phyloP scores from a whole-genome alignment of 805 yeast species.

The Metschnikowia noctiluminum region DNA sequence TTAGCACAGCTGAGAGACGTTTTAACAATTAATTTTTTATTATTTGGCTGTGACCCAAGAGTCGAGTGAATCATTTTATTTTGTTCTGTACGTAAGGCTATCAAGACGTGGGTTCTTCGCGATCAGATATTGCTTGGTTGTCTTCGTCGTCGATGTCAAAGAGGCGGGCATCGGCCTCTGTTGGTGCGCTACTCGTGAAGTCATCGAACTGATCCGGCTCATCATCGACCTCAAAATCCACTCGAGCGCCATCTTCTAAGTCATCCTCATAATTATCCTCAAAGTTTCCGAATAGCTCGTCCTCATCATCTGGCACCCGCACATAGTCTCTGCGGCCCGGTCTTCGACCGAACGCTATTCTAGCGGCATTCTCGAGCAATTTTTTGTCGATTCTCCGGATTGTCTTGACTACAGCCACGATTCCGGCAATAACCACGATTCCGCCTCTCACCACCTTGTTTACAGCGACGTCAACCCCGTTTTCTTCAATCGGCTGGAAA shows the following conservation, averaged over 20 bases:
- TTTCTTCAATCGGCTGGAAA: slow-evolving; percentile 60
- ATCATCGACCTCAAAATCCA: slow-evolving; percentile 22
- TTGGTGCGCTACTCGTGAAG: slow-evolving; percentile 11
- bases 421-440: slow-evolving; percentile 43
- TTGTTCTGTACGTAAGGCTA: no score
- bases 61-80: no score
- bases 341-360: slow-evolving; percentile 32
- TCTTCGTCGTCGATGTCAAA: slow-evolving; percentile 32
- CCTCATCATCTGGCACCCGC: slow-evolving; percentile 40
- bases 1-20: no score
- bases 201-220: slow-evolving; percentile 18
- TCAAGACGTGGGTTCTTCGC: neutral
- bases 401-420: slow-evolving; percentile 33
- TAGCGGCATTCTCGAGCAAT: slow-evolving; percentile 29
- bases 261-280: slow-evolving; percentile 41
- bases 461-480: slow-evolving; percentile 54
- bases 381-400: slow-evolving; percentile 31
- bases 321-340: slow-evolving; percentile 41
- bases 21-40: no score
- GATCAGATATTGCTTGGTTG: slow-evolving; percentile 2
- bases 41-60: no score
- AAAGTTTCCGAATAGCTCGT: slow-evolving; percentile 40
- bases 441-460: slow-evolving; percentile 60
- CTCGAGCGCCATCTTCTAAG: slow-evolving; percentile 29
- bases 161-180: slow-evolving; percentile 24